Base-by-base conservation (phyloP, 2,329 filamentous ascomycete species). In the Geosmithia putterillii region DNA sequence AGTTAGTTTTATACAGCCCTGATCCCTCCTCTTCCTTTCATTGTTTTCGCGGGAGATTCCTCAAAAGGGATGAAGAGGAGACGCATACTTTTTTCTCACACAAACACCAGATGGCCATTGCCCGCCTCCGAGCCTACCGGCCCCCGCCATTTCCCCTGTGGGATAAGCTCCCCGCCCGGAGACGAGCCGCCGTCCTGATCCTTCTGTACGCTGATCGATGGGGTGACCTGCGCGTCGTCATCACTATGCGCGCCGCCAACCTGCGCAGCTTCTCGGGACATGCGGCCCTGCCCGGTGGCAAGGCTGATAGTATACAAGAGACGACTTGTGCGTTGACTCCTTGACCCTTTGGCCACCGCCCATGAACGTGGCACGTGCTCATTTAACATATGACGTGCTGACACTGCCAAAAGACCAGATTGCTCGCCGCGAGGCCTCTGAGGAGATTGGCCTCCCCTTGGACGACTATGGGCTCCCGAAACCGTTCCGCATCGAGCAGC, bases 361-460 rank as follows among this genome's bases (percentile, higher is more conserved):
- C n/a, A n/a, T n/a, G n/a, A n/a, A n/a, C n/a, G n/a, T n/a, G n/a
- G n/a, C n/a, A n/a, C n/a, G n/a, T 36, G 17, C 25, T 12, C 20
- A 12, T 21, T 18, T 40, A 9, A 32, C 28, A 32, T 12, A 32
- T 32, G 10, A 32, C 23, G 6, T n/a, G n/a, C 17, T 12, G 14
- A 21, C 5, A 18, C 28, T 12, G 32, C 19, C n/a, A 23, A 21
- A 69, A 63, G 86, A 86, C 61, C 75, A 89, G 55, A 94, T 89
- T 42, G 88, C 90, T 8, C 79, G 90, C 19, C 79, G 90, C 49
- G 90, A 96, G 69, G 89, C 90, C 1, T 84, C 76, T 59, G 90
- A 96, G 60, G 90, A 96, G 60, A 95, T 96, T 50, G 90, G 90
- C 1, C 77, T 96, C 3, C 86, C 90, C 2, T 71, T 81, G 54